phyloP scores from a whole-genome alignment of 108 stramenopile species.

The Cyclostephanos tholiformis region DNA sequence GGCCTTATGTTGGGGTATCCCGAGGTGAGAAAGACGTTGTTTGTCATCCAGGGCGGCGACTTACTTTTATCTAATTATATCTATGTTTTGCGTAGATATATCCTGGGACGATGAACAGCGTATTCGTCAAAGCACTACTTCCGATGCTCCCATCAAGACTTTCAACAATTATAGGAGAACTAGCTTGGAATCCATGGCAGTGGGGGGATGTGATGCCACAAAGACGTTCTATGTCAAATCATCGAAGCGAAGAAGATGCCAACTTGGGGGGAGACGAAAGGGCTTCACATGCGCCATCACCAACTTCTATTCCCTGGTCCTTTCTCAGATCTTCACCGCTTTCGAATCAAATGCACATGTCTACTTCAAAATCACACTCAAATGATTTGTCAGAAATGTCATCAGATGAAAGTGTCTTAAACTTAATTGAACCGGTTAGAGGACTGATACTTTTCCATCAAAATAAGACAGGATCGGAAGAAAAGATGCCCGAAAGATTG shows the following conservation, averaged over 20 bases:
- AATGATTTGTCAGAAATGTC: neutral
- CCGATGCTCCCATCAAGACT: conserved; percentile 73
- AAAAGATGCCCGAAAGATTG: neutral
- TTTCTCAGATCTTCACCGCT: conserved; percentile 20
- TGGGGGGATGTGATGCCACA: conserved; percentile 38
- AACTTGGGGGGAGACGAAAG: conserved; percentile 4
- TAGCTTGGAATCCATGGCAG: conserved; percentile 66
- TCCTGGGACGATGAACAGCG: conserved; percentile 78
- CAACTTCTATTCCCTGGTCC: conserved; percentile 12
- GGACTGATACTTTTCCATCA: neutral
- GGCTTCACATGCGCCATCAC: conserved; percentile 1
- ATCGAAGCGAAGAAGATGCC: neutral
- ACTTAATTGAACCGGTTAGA: conserved; percentile 10
- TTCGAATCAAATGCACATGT: conserved; percentile 34
- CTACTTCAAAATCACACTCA: conserved; percentile 6
- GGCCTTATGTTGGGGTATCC: conserved; percentile 69
- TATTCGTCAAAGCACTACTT: conserved; percentile 60
- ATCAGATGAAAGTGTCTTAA: neutral
- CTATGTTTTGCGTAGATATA: conserved; percentile 3
- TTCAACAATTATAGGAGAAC: conserved; percentile 62
- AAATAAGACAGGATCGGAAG: neutral
- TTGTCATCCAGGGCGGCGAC: neutral
- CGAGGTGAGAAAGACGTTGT: conserved; percentile 34
- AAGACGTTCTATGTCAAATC: conserved; percentile 4
- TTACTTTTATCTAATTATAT: neutral